Base-by-base conservation (phyloP, 139 green algal genomes). In the Spirogloea muscicola region DNA sequence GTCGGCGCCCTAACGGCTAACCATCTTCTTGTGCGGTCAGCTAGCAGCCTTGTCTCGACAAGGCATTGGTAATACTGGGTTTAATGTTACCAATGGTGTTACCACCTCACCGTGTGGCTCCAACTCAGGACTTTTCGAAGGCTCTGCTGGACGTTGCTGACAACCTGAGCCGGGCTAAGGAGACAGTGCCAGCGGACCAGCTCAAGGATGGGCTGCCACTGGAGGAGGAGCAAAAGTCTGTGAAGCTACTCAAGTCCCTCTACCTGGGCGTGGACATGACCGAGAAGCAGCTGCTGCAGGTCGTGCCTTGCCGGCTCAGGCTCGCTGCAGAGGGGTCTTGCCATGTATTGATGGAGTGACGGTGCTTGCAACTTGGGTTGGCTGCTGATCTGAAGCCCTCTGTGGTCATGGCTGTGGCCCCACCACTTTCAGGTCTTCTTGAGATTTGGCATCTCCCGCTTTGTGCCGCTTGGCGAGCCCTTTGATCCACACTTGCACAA, bases 401-500 rank as follows among this genome's bases (percentile, higher is more conserved):
- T n/a, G n/a, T n/a, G n/a, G 43, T 70, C 21, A 38, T 16, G 21
- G 48, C 33, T 70, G 27, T 70, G 9, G 61, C 25, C 29, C 27
- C 33, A 21, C 38, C 48, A n/a, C n/a, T n/a, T n/a, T n/a, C n/a
- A n/a, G n/a, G 85, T 91, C 36, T 81, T 96, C 34, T 81, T 85
- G 64, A 82, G 89, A 82, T 42, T 93, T 59, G 90, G 89, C 13
- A 81, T 96, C 16, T 82, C 87, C 64, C 72, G 79, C 42, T 93
- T 86, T 69, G 81, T 91, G 71, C 88, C 91, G 0, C 2, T 89
- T n/a, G 86, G 83, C 3, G 81, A 97, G 36, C 37, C 71, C 4
- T 98, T 98, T 81, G 91, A 98, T 83, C 94, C 94, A n/a, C 95
- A 98, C 83, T 42, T 88, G 7, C 93, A 97, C 82, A 90, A 86